Evolutionary conservation across 495 filamentous ascomycete genomes (phyloP), one percentile per base, ranked within the genome.

Genomic region (Hyaloscypha finlandica): DNA sequence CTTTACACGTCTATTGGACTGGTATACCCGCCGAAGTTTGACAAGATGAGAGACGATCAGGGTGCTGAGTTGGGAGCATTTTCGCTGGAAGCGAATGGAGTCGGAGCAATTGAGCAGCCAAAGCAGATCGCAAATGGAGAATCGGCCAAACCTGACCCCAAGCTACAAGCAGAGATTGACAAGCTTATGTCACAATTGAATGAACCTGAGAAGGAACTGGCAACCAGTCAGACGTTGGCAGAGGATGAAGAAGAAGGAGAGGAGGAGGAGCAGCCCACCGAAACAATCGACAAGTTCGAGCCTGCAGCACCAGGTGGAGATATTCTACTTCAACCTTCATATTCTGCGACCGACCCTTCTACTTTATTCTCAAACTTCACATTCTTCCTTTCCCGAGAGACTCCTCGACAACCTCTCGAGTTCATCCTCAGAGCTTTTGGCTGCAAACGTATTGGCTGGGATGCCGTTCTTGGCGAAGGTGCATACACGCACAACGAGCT

Each of bases 381-480:
- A 31, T 89, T 99, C 78, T 99, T 88, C 81, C 84, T 99, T 45
- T 98, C 96, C 25, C 88, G 95, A 69, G 95, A 99, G 78, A 93
- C 94, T 2, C 95, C 95, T 25, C 86, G 93, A 69, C 89, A 93
- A 61, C 88, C 95, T 1, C 81, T 99, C 6, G 95, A 99, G 77
- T 97, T 99, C 75, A 87, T 99, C 62, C 88, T 99, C 56, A 90
- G 93, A 68, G 86, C 95, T 16, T 98, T 97, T 69, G 95, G 96
- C 63, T 97, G 95, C 83, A 97, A 92, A 81, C 88, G 96, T 55
- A 89, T 99, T 72, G 94, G 93, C 59, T 99, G 95, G 95, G 94
- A 97, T 74, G 80, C 86, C 4, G 86, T 93, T 30, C 83, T 96
- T 33, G 96, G 95, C 64, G 93, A 94, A 70, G 95, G 96, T 19